Evolutionary conservation across 1,139 yeast species (phyloP), one percentile per base, ranked within the genome.

Genomic region (Taiozyma sp.): DNA sequence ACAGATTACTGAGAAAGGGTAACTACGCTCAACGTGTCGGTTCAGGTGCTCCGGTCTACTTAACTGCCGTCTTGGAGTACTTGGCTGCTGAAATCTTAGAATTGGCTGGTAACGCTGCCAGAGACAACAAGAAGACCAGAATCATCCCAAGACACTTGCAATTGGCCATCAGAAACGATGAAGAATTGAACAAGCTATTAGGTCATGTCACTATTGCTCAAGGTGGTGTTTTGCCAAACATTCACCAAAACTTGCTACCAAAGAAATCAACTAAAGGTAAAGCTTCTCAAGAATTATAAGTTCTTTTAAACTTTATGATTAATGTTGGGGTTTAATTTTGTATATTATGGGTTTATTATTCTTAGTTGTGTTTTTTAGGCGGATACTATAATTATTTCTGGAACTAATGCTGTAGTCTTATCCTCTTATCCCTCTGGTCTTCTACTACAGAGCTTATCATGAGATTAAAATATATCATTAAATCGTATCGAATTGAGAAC

Each of bases 1-100:
- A 91, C 82, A 85, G 97, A 80, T 82, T 90, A 68, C 79, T 91
- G 68, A 88, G 96, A 83, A 90, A 88, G 78, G 98, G 98, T 70
- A 91, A 91, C 85, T 91, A 91, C 79, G 97, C 97, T 66, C 97
- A 91, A 80, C 88, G 98, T 82, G 86, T 91, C 67, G 98, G 98
- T 83, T 91, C 97, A 63, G 97, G 97, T 81, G 95, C 95, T 65
- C 95, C 95, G 74, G 95, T 91, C 60, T 91, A 90, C 77, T 80
- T 91, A 65, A 93, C 98, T 62, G 95, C 98, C 47, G 98, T 91
- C 53, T 83, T 91, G 65, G 98, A 91, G 76, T 91, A 91, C 73
- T 80, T 91, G 69, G 91, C 97, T 62, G 97, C 97, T 61, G 98
- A 91, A 83, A 90, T 91, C 61, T 81, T 91, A 65, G 98, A 91